Evolutionary conservation across 2,329 filamentous ascomycete genomes (phyloP), one percentile per base, ranked within the genome.

Genomic region (Paraphaeosphaeria sporulosa): DNA sequence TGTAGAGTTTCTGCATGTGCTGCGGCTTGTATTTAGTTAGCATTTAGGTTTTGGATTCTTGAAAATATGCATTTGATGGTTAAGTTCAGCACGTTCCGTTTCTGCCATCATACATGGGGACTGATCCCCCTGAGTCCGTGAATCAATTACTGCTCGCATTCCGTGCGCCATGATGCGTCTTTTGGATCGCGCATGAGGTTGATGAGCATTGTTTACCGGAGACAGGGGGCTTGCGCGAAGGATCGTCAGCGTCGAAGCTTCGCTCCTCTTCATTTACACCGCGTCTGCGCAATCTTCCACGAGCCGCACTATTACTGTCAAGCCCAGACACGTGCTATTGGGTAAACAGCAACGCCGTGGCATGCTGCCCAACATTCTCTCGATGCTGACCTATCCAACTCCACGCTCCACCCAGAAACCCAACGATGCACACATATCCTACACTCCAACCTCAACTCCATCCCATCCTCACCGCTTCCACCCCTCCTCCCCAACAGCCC

Each of bases 401-500:
- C 19, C n/a, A 21, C 40, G 17, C 44, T 9, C 7, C 4, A 49
- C 4, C 17, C n/a, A 19, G 17, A 49, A 49, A n/a, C 17, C 27
- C 15, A 13, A 17, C 25, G 38, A 17, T 47, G 44, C 44, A 36
- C 3, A 4, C 30, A 50, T 44, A 44, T 44, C 19, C 42, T 44
- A 44, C 13, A n/a, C 44, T 6, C 12, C 5, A 2, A 15, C 10
- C 25, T 27, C 25, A 27, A 6, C 25, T 27, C 25, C 6, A 4
- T 3, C 17, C 4, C 9, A 13, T 19, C 38, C 19, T 67, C 54
- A 68, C 50, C 44, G 48, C 81, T 61, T 77, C 76, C 55, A 84
- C 80, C 66, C 81, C 82, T 76, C 73, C 58, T 74, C 67, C 30
- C 86, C 82, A 71, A 95, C 78, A 4, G 89, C 92, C 90, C 90